Evolutionary conservation across 495 filamentous ascomycete genomes (phyloP).

Genomic region (Penicillium diatomitis): DNA sequence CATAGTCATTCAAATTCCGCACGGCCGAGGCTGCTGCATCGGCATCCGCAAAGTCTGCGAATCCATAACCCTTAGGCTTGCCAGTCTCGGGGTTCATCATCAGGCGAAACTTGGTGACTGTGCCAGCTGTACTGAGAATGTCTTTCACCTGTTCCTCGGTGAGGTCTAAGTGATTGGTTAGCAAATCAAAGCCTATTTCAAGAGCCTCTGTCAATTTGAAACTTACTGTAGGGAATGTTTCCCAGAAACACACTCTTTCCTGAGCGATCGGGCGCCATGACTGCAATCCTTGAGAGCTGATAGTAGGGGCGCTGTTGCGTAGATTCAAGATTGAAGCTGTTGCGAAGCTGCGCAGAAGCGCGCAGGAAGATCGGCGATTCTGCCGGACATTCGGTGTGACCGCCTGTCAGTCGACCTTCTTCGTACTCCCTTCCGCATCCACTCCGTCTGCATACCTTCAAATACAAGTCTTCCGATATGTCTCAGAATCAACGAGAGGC

Average conservation of each 20-base stretch:
- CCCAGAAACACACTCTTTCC: slow-evolving; percentile 73
- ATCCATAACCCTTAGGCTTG: slow-evolving; percentile 91
- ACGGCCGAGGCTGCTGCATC: slow-evolving; percentile 92
- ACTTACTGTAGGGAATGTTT: slow-evolving; percentile 63
- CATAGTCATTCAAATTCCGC: slow-evolving; percentile 90
- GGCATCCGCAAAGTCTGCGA: slow-evolving; percentile 83
- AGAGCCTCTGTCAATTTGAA: too few species aligned
- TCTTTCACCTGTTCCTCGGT: slow-evolving; percentile 92
- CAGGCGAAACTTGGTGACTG: slow-evolving; percentile 84
- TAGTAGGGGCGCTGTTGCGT: background rate
- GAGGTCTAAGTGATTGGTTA: slow-evolving; percentile 48
- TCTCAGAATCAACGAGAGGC: slow-evolving; percentile 54
- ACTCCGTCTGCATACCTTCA: slow-evolving; percentile 8
- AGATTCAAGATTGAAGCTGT: slow-evolving; percentile 2
- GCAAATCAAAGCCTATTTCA: background rate
- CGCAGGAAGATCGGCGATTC: slow-evolving; percentile 13
- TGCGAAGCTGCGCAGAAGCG: background rate
- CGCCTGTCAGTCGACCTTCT: slow-evolving; percentile 16
- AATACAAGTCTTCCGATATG: slow-evolving; percentile 30
- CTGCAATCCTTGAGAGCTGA: slow-evolving; percentile 10
- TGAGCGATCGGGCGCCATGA: slow-evolving; percentile 47
- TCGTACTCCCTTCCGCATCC: slow-evolving; percentile 17
- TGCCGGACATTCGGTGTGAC: slow-evolving; percentile 18
- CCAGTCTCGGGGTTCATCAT: slow-evolving; percentile 96
- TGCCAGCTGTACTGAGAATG: slow-evolving; percentile 78